These are phyloP conservation scores for Vitellaria paradoxa DNA, from an alignment of 179 eudicot genomes.

Conservation along the genomic window DNA sequence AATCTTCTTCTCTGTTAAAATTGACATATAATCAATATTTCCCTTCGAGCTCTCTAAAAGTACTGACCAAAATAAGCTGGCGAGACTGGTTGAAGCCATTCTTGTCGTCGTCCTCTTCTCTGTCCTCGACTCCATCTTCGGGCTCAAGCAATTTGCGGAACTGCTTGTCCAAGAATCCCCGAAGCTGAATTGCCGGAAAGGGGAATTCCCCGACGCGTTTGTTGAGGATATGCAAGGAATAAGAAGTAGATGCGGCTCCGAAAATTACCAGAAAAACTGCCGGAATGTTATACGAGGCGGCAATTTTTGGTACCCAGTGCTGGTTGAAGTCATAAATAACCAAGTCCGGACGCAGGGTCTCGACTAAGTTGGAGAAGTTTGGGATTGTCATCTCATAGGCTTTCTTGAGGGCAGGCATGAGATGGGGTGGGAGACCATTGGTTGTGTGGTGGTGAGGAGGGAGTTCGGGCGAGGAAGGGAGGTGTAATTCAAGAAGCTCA, in stretches of 20 bases:
- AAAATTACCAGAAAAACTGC: neutral
- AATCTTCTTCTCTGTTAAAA: slow-evolving; percentile 2
- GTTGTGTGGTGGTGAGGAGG: slow-evolving; percentile 32
- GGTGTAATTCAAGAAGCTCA: slow-evolving; percentile 22
- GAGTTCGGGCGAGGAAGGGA: slow-evolving; percentile 18
- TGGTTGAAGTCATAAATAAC: neutral
- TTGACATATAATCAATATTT: slow-evolving; percentile 5
- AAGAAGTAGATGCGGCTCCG: neutral
- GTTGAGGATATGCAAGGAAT: neutral
- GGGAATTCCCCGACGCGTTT: too few species aligned
- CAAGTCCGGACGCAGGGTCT: neutral
- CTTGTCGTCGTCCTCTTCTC: too few species aligned
- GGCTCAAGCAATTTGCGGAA: too few species aligned
- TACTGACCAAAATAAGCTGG: neutral
- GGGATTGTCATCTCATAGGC: neutral
- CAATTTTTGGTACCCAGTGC: neutral
- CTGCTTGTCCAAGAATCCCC: too few species aligned
- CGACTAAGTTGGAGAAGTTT: neutral
- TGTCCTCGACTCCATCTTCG: too few species aligned
- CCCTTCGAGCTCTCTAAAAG: slow-evolving; percentile 3
- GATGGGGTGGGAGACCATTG: slow-evolving; percentile 28
- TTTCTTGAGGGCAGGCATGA: slow-evolving; percentile 14
- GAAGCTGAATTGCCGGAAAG: too few species aligned
- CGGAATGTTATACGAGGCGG: neutral
- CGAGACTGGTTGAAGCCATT: neutral